Evolutionary conservation across 2,329 filamentous ascomycete genomes (phyloP).

Genomic region (Nannizziopsis barbatae): DNA sequence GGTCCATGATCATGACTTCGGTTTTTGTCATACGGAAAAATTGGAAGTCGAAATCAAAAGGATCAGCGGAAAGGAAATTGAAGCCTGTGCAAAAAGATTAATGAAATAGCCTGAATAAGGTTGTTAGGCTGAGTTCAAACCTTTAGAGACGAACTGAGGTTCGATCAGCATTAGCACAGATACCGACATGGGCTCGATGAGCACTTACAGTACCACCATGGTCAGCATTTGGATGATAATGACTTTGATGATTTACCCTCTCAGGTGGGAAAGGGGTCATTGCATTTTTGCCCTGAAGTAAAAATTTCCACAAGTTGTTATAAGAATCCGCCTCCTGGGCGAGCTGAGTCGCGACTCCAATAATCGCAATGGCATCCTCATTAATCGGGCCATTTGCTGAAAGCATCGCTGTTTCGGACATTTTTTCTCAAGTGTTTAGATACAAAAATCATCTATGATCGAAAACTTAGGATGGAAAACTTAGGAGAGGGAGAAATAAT

Average conservation of each 20-base stretch:
- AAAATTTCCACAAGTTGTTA: constrained; percentile 27
- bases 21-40: constrained; percentile 14
- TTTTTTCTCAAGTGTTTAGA: neutral
- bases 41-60: constrained; percentile 12
- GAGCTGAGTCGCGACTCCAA: constrained; percentile 27
- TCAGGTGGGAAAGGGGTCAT: constrained; percentile 27
- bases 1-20: constrained; percentile 16
- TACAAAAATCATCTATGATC: neutral
- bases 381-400: neutral
- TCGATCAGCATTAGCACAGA: neutral
- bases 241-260: constrained; percentile 26
- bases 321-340: constrained; percentile 25
- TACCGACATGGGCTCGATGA: neutral
- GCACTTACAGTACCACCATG: constrained; percentile 24
- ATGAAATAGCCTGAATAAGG: too few species aligned
- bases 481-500: too few species aligned
- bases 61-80: constrained; percentile 14
- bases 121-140: too few species aligned
- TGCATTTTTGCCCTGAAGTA: constrained; percentile 23
- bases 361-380: constrained; percentile 23
- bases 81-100: constrained; percentile 2
- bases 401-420: neutral
- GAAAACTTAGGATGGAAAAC: too few species aligned
- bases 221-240: constrained; percentile 31
- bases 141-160: too few species aligned